Base-by-base conservation (phyloP, 495 filamentous ascomycete genomes). In the Chaetomium tenue region DNA sequence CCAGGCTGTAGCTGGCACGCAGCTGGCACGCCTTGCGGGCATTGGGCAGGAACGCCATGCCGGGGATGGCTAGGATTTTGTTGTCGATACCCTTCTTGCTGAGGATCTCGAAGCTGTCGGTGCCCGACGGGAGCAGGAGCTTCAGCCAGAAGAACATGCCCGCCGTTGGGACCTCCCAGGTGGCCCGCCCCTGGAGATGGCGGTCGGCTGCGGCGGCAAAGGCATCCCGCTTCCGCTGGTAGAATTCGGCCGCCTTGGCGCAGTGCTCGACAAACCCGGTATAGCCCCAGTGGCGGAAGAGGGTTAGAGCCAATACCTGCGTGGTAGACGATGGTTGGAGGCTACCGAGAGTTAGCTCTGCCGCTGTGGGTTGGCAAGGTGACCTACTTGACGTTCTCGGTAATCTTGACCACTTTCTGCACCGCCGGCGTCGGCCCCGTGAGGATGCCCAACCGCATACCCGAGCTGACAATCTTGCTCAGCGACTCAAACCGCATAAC, bases 131-230 rank as follows among this genome's bases (percentile, higher is more conserved):
- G 2, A 64, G 62, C n/a, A 58, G 26, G 2, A 64, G 62, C 62
- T 28, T 52, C 13, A 64, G 18, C 62, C 62, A 64, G 28, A 64
- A 58, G 62, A 64, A 64, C 62, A 64, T 64, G 37, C 62, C 62
- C 8, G 62, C 62, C 11, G 54, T 52, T 15, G 62, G 62, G 0
- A 59, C 53, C n/a, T 64, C 55, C 62, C 62, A 64, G 2, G 62
- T 64, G 5, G 62, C 62, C 18, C 46, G 23, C 33, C 55, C 53
- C 46, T 42, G 16, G 54, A 64, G 62, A 20, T 64, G 46, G 5
- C 55, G 42, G 54, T 64, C 62, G 16, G 62, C 62, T 2, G 62
- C 62, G 9, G 62, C 62, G 28, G 54, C 62, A 51, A 64, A 64
- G 42, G 46, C 54, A 22, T 64, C 62, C 18, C 62, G 62, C 55